phyloP scores from a whole-genome alignment of 139 green algal species.

The Chlorella sorokiniana region DNA sequence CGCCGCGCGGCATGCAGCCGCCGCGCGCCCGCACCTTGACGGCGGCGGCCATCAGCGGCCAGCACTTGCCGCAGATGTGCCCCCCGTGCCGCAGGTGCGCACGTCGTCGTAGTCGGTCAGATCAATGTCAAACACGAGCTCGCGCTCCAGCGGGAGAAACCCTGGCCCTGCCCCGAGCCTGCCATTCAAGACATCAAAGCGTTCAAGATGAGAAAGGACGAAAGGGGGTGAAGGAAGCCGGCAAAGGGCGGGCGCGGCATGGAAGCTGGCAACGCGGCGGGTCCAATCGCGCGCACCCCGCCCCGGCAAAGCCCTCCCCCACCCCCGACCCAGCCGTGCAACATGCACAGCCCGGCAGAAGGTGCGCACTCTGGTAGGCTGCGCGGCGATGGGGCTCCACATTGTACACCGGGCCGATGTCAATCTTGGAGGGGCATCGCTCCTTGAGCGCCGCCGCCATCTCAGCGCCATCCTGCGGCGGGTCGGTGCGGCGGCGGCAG shows the following conservation, averaged over 20 bases:
- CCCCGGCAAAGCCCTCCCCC: too few relatives aligned
- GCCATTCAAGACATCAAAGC: too few relatives aligned
- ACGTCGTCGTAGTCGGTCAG: conserved; percentile 99
- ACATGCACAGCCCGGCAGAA: too few relatives aligned
- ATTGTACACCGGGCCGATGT: conserved; percentile 98
- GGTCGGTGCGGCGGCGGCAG: background rate
- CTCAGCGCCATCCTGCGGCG: conserved; percentile 71
- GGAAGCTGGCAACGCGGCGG: too few relatives aligned
- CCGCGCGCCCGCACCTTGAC: conserved; percentile 74
- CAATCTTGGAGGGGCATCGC: conserved; percentile 92
- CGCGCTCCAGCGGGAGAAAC: conserved; percentile 86
- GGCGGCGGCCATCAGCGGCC: conserved; percentile 94
- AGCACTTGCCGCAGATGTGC: conserved; percentile 94
- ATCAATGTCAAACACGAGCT: conserved; percentile 99
- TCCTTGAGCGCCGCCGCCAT: conserved; percentile 72
- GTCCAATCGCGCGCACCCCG: too few relatives aligned
- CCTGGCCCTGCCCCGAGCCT: conserved; percentile 41
- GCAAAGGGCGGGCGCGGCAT: too few relatives aligned
- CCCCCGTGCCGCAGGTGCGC: conserved; percentile 85
- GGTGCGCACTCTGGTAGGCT: conserved; percentile 56
- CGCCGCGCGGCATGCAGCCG: background rate
- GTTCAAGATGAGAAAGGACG: background rate
- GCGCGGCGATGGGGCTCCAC: conserved; percentile 81
- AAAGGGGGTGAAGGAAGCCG: background rate
- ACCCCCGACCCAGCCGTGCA: too few relatives aligned